Evolutionary conservation across 805 yeast species (phyloP), one percentile per base, ranked within the genome.

Genomic region (Sugiyamaella valdiviana): DNA sequence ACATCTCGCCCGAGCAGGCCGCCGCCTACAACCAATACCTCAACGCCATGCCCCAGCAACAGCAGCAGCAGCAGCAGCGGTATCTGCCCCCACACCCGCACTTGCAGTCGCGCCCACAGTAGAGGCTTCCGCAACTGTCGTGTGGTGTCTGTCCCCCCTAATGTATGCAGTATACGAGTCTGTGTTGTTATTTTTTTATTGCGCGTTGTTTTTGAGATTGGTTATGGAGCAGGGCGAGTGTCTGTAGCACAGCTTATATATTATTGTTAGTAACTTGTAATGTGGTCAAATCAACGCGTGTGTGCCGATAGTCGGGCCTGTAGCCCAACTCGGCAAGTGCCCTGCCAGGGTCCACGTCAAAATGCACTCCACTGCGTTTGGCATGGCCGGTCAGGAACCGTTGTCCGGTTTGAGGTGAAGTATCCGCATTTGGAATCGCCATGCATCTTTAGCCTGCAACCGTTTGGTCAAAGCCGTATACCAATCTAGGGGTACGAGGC

Each of bases 1-100:
- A 50, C 58, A 67, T 58, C 72, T 72, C 51, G 66, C 74, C 59
- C 20, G 61, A 57, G 46, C 76, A 72, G 56, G 70, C 74, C 49
- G 75, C 75, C 54, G 83, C 78, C 46, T 80, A 80, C 57, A 81
- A 79, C 64, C 83, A 79, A 56, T 81, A 80, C 64, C 78, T 81
- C 48, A 29, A 41, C 14, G 57, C 52, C 36, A 50, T 61, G 51
- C 52, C 54, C n/a, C 48, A 58, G 42, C 59, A 55, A 45, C 59
- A 48, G 47, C 63, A 58, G 36, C 61, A 56, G 40, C 64, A 56
- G 48, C 64, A 55, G 39, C 47, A 40, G 49, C 42, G 62, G 42
- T 59, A 59, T 46, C 48, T 58, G 58, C 52, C 57, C 17, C 58
- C 55, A 37, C 57, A 54, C 36, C 60, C 51, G 12, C 60, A 56